A percentile compares a stretch with the other conserved stretches of the same genome.
Evolutionary conservation across 2,329 filamentous ascomycete genomes (phyloP).

Genomic region (Botrytis pseudocinerea): DNA sequence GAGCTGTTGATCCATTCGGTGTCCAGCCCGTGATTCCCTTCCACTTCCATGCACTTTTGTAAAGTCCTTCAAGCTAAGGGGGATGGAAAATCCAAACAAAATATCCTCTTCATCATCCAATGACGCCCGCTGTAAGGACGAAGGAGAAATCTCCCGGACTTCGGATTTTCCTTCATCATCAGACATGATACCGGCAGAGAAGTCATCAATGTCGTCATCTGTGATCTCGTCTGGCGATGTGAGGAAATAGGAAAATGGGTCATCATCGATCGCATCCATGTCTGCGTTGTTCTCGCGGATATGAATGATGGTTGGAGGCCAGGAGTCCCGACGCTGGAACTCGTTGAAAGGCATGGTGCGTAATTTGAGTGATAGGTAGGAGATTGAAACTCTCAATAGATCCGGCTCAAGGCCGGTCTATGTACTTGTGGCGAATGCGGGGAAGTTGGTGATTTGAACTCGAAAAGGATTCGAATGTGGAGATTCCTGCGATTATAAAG

Average conservation of each 20-base stretch:
- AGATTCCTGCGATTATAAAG: conserved; percentile 4
- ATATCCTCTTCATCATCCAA: conserved; percentile 30
- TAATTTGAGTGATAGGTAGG: not conserved
- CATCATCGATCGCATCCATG: conserved; percentile 37
- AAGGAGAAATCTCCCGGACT: conserved; percentile 39
- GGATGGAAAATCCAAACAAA: conserved; percentile 34
- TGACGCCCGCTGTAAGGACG: conserved; percentile 33
- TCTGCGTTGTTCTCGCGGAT: conserved; percentile 30
- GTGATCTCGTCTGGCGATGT: conserved; percentile 38
- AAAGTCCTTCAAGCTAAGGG: conserved; percentile 38
- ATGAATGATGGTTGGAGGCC: conserved; percentile 41
- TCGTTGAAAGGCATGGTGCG: conserved; percentile 26
- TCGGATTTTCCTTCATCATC: conserved; percentile 29
- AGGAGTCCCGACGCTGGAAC: conserved; percentile 40
- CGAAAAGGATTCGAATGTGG: conserved; percentile 12
- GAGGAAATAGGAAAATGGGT: conserved; percentile 42
- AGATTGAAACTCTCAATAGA: conserved; percentile 11
- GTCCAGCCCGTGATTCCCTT: conserved; percentile 29
- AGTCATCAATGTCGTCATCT: conserved; percentile 37
- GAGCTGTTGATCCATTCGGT: conserved; percentile 26
- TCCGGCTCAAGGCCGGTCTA: conserved; percentile 41
- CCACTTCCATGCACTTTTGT: conserved; percentile 28
- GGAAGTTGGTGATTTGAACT: conserved; percentile 11
- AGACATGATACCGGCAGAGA: conserved; percentile 41
- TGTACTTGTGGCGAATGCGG: conserved; percentile 27